Base-by-base conservation (phyloP, 2,329 filamentous ascomycete genomes). In the Polytolypa hystricis region DNA sequence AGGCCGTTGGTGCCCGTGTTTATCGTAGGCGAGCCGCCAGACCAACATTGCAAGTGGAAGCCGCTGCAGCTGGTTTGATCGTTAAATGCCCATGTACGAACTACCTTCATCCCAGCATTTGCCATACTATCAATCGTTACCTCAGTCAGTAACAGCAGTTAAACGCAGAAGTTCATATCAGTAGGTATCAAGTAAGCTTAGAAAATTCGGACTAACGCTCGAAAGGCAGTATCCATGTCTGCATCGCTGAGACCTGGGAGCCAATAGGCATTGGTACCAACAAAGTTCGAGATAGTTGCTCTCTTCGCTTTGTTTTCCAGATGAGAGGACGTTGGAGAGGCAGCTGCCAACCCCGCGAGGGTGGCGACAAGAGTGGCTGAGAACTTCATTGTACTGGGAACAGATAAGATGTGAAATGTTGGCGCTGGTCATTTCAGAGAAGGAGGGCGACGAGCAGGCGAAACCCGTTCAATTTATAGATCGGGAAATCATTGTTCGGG, bases 1-100 rank as follows among this genome's bases (percentile, higher is more conserved):
- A 81, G 68, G 10, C 78, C 77, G 50, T 80, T 62, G 23, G 68
- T 47, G 2, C 74, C 77, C 0, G 69, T 77, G 56, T 81, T 80
- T 59, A 81, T 79, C 14, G 68, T 69, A 1, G 51, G 49, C 5
- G 32, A 42, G 12, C 53, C 49, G 20, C 54, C 45, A 4, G 60
- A 43, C n/a, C 65, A 55, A 5, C 59, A 45, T 38, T 67, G 64
- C 47, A 54, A 67, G 40, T 60, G 66, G 5, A 74, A 64, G 1
- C 58, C 62, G 14, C 62, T 64, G 1, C 58, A 52, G 2, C 55
- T 51, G 23, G 57, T 54, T n/a, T 25, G 7, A 28, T 66, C 64
- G 39, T 71, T 69, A 53, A 73, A 74, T 1, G 66, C 70, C 70
- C 70, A 73, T 27, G 71, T 58, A 1, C 70, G 61, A 4, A 71